Evolutionary conservation across 2,329 filamentous ascomycete species (phyloP).

Genomic region (Cadophora malorum): DNA sequence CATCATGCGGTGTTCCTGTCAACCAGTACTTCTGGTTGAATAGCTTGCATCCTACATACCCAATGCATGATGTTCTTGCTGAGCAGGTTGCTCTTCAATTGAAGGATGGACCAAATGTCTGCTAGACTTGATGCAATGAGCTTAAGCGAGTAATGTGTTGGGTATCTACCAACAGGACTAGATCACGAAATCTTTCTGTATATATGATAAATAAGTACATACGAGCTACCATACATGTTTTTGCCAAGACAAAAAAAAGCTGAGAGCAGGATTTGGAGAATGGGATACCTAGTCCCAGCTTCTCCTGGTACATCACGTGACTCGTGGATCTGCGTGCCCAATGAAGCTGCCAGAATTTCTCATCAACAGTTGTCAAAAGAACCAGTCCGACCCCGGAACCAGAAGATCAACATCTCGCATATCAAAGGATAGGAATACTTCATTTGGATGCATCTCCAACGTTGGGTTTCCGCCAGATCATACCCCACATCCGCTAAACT

Average conservation of each 20-base stretch:
- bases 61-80: constrained; percentile 66
- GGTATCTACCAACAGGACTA: neutral
- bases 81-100: constrained; percentile 53
- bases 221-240: neutral
- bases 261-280: too few species aligned
- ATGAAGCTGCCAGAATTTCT: neutral
- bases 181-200: neutral
- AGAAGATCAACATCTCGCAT: constrained; percentile 1
- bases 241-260: too few species aligned
- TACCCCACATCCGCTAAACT: constrained; percentile 35
- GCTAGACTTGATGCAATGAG: constrained; percentile 35
- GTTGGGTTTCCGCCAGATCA: neutral
- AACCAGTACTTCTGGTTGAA: constrained; percentile 72
- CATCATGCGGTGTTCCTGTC: constrained; percentile 59
- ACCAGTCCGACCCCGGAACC: neutral
- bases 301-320: too few species aligned
- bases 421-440: constrained; percentile 8
- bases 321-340: neutral
- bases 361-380: neutral
- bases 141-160: neutral
- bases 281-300: too few species aligned
- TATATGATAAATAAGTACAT: neutral
- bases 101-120: constrained; percentile 49
- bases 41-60: constrained; percentile 66
- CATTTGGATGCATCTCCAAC: constrained; percentile 16